phyloP scores from a whole-genome alignment of 768 basidiomycete species.

The Suillus americanus region DNA sequence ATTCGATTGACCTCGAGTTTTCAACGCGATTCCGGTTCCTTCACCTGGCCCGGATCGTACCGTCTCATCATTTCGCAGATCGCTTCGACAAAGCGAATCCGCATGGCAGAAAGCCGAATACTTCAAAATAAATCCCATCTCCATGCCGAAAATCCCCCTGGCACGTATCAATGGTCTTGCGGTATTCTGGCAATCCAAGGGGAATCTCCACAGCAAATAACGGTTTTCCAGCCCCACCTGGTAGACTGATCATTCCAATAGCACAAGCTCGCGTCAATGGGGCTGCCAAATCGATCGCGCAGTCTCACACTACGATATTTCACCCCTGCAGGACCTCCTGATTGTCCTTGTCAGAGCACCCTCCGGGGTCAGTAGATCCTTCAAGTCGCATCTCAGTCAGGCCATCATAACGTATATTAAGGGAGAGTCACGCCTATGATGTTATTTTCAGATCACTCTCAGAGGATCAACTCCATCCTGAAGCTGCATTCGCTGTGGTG shows the following conservation, averaged over 20 bases:
- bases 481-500: conserved; percentile 11
- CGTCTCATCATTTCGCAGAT: neutral
- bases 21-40: neutral
- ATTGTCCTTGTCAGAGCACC: neutral
- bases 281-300: neutral
- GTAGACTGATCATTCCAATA: neutral
- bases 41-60: neutral
- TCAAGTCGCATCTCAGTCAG: neutral
- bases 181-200: neutral
- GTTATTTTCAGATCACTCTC: neutral
- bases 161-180: neutral
- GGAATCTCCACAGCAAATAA: neutral
- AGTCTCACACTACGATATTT: neutral
- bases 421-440: neutral
- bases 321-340: neutral
- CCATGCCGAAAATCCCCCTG: neutral
- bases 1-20: neutral
- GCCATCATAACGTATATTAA: neutral
- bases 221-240: neutral
- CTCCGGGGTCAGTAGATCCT: neutral
- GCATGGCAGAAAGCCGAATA: neutral
- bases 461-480: conserved; percentile 6
- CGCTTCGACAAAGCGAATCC: neutral
- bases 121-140: neutral
- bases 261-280: neutral